Conservation (phyloP, 192 early-diverging fungal species). For the Chytriomyces hyalinus region DNA sequence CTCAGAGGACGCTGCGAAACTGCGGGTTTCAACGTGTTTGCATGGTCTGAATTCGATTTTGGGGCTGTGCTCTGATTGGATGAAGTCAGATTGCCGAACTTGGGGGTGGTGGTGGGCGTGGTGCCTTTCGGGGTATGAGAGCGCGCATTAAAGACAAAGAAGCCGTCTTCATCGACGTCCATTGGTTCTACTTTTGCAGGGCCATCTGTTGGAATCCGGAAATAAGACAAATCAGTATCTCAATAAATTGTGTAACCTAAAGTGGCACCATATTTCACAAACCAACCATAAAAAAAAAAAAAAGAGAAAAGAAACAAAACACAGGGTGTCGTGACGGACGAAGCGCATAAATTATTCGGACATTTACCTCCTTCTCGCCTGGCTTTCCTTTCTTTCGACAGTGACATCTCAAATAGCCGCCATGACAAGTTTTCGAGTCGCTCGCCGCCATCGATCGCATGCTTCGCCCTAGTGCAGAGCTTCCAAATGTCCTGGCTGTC, state of each 20-base stretch:
- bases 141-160: constrained; percentile 16
- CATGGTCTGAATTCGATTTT: constrained; percentile 9
- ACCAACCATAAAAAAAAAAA: not conserved
- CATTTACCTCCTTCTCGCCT: constrained; percentile 18
- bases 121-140: not conserved
- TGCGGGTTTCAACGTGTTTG: not conserved
- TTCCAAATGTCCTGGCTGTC: constrained; percentile 32
- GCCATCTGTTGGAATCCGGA: not conserved
- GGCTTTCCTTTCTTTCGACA: constrained; percentile 25
- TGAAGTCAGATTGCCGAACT: not conserved
- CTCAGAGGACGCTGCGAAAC: not conserved
- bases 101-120: not conserved
- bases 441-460: constrained; percentile 32
- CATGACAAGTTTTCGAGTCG: constrained; percentile 28
- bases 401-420: constrained; percentile 30
- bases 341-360: too few species aligned
- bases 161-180: constrained; percentile 7
- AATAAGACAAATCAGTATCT: not conserved
- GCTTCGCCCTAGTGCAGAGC: constrained; percentile 28
- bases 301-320: not conserved
- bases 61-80: not conserved
- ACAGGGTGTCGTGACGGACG: not conserved
- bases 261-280: not conserved
- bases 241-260: not conserved
- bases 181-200: constrained; percentile 4